phyloP scores from a whole-genome alignment of 805 yeast genomes.

The Pichia eremophila region DNA sequence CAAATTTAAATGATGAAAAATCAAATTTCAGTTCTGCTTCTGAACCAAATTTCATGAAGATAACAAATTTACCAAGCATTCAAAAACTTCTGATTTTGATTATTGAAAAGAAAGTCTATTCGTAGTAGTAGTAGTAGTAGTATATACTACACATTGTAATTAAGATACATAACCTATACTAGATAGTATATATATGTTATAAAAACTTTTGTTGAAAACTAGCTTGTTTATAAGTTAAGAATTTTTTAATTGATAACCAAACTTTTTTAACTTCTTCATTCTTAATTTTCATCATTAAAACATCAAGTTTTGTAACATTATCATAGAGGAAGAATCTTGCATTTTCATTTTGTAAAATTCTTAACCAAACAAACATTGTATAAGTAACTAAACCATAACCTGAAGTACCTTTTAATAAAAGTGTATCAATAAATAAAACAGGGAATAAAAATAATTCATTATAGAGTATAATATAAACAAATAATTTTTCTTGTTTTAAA shows the following conservation, averaged over 20 bases:
- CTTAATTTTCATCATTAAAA: slow-evolving; percentile 31
- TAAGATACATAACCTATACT: not conserved
- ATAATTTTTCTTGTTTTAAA: slow-evolving; percentile 27
- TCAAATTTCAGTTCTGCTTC: slow-evolving; percentile 91
- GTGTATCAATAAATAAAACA: slow-evolving; percentile 48
- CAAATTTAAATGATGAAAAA: slow-evolving; percentile 50
- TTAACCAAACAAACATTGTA: slow-evolving; percentile 57
- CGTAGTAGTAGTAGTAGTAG: too few relatives aligned
- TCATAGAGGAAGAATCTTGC: slow-evolving; percentile 36
- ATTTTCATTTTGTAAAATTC: slow-evolving; percentile 47
- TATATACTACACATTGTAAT: not conserved
- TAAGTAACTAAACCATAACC: slow-evolving; percentile 59
- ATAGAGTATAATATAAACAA: slow-evolving; percentile 45
- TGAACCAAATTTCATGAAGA: slow-evolving; percentile 72
- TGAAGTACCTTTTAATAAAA: slow-evolving; percentile 54
- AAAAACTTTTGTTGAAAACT: slow-evolving; percentile 22
- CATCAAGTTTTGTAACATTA: slow-evolving; percentile 35
- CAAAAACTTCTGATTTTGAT: not conserved
- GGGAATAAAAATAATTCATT: slow-evolving; percentile 49
- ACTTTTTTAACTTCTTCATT: slow-evolving; percentile 34
- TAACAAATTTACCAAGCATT: slow-evolving; percentile 50
- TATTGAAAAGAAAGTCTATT: not conserved
- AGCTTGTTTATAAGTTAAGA: slow-evolving; percentile 32
- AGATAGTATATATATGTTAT: too few relatives aligned
- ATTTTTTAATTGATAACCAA: slow-evolving; percentile 33